A percentile compares a stretch with the other conserved stretches of the same genome.
These are phyloP conservation scores for Colletotrichum limetticola DNA, from an alignment of 2,329 filamentous ascomycete species.

Conservation along the genomic window DNA sequence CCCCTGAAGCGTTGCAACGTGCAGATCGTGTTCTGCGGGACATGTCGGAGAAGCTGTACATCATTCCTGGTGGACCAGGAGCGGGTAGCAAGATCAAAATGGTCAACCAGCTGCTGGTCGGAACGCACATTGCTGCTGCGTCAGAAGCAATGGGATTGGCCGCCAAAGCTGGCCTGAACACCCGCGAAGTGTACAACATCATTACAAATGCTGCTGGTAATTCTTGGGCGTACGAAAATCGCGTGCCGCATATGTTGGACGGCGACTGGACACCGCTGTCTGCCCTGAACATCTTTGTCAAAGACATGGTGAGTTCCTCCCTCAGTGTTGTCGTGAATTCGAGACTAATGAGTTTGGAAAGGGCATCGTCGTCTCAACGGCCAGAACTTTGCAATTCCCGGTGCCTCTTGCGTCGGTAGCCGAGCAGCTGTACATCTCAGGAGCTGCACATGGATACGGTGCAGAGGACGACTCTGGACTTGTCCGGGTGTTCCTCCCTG, in stretches of 20 bases:
- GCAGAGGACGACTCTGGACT: conserved; percentile 42
- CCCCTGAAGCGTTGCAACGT: conserved; percentile 59
- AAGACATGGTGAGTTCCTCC: conserved; percentile 45
- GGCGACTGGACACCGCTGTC: conserved; percentile 56
- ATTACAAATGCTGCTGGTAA: conserved; percentile 43
- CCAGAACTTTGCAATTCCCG: conserved; percentile 45
- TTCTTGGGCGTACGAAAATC: conserved; percentile 67
- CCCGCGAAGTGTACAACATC: conserved; percentile 43
- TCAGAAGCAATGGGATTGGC: conserved; percentile 65
- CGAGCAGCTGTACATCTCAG: conserved; percentile 46
- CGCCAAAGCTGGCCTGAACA: conserved; percentile 57
- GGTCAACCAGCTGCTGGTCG: conserved; percentile 62
- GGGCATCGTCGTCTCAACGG: conserved; percentile 44
- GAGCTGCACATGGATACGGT: conserved; percentile 41
- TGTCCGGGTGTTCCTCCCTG: conserved; percentile 40
- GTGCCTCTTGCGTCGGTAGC: conserved; percentile 47
- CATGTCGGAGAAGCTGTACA: conserved; percentile 67
- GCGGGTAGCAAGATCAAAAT: conserved; percentile 65
- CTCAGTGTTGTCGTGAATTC: neutral
- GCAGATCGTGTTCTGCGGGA: conserved; percentile 64
- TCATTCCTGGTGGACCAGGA: conserved; percentile 60
- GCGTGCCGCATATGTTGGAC: conserved; percentile 62
- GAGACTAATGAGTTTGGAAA: neutral
- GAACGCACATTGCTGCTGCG: conserved; percentile 61
- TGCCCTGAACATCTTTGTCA: conserved; percentile 48